Conservation (phyloP, 768 basidiomycete species). For the Cystobasidium tubakii region DNA sequence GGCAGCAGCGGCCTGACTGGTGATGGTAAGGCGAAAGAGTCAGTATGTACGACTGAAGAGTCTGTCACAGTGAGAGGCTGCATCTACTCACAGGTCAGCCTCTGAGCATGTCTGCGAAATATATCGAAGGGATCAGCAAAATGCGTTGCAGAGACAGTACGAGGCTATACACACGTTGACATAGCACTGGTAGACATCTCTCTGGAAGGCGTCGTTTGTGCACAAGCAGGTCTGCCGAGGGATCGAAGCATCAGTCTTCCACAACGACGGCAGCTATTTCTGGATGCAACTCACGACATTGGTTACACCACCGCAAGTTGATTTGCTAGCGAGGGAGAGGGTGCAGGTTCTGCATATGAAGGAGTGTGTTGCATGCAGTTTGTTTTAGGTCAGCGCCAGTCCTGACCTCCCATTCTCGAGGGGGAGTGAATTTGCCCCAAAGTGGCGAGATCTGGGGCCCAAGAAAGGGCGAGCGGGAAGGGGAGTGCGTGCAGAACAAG, state of each 20-base stretch:
- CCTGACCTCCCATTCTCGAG: not conserved
- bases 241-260: not conserved
- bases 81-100: not conserved
- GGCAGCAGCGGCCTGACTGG: not conserved
- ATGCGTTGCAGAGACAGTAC: too few species aligned
- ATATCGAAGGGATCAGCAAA: not conserved
- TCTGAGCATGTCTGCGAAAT: not conserved
- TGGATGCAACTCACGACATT: conserved; percentile 6
- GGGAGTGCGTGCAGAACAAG: too few species aligned
- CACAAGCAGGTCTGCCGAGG: conserved; percentile 8
- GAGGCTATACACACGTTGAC: not conserved
- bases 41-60: too few species aligned
- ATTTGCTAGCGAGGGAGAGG: not conserved
- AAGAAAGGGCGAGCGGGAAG: not conserved
- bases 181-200: conserved; percentile 30
- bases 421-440: not conserved
- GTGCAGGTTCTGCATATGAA: conserved; percentile 30
- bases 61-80: too few species aligned
- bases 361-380: not conserved
- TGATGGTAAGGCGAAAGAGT: not conserved
- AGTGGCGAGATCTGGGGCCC: not conserved
- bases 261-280: not conserved
- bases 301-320: conserved; percentile 21
- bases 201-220: conserved; percentile 26
- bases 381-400: too few species aligned